Percentiles rank a stretch among this genome's conserved stretches.
Conservation (phyloP, 1,284 basidiomycete species). For the Xerocomus nothofagi region DNA sequence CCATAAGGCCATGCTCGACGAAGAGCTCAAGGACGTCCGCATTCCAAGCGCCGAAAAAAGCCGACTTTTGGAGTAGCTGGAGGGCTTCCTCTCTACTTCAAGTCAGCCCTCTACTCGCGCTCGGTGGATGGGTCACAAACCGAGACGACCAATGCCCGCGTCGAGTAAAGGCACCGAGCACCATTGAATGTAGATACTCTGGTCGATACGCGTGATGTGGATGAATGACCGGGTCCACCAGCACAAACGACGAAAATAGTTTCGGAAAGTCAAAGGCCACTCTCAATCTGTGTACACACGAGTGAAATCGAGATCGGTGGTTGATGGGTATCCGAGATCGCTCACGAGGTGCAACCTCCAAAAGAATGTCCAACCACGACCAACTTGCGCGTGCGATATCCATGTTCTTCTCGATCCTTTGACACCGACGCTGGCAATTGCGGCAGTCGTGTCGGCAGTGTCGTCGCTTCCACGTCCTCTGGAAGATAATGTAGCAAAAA, state of each 20-base stretch:
- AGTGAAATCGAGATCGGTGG: background rate
- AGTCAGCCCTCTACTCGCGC: background rate
- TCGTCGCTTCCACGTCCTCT: conserved; percentile 26
- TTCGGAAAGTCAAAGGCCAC: conserved; percentile 63
- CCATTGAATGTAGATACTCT: conserved; percentile 22
- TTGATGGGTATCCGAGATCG: background rate
- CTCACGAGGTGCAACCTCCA: conserved; percentile 72
- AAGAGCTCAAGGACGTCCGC: conserved; percentile 66
- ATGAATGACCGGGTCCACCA: conserved; percentile 79
- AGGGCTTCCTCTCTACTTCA: conserved; percentile 61
- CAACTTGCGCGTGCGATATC: conserved; percentile 50
- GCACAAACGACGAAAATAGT: conserved; percentile 71
- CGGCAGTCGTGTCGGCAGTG: conserved; percentile 51
- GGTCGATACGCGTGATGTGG: conserved; percentile 24
- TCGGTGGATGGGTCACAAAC: conserved; percentile 35
- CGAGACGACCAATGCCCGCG: conserved; percentile 64
- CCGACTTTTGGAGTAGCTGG: conserved; percentile 48
- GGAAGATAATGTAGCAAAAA: conserved; percentile 67
- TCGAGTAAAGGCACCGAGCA: conserved; percentile 57
- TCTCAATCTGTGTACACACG: conserved; percentile 42
- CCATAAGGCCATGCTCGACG: conserved; percentile 59
- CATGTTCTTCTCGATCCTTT: conserved; percentile 40
- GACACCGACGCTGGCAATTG: conserved; percentile 46
- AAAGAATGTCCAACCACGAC: conserved; percentile 81
- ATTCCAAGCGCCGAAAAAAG: conserved; percentile 80